These are phyloP conservation scores for Mycena epipterygia DNA, from an alignment of 768 basidiomycete species.

Conservation along the genomic window DNA sequence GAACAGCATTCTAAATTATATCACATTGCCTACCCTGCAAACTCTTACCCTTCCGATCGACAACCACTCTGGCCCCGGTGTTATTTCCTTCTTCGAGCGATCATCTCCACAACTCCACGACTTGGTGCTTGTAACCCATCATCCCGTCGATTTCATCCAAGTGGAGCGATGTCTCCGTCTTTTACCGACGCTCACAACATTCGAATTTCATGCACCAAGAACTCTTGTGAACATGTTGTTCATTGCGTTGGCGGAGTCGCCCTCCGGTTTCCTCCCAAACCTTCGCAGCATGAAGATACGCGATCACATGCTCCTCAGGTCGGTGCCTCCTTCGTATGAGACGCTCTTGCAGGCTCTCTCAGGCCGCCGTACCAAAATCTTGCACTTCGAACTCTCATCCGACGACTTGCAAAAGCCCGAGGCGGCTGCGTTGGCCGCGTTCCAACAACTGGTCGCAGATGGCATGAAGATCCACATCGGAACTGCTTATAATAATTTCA, in stretches of 20 bases:
- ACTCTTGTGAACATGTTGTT: not conserved
- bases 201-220: not conserved
- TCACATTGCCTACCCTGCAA: not conserved
- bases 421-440: not conserved
- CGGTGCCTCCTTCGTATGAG: not conserved
- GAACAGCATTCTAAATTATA: not conserved
- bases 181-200: not conserved
- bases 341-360: not conserved
- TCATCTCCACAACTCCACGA: not conserved
- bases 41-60: not conserved
- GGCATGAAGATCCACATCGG: not conserved
- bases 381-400: not conserved
- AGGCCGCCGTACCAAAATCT: not conserved
- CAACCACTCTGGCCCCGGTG: too few relatives aligned
- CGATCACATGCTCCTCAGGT: not conserved
- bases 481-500: too few relatives aligned
- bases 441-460: not conserved
- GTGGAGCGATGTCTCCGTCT: not conserved
- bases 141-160: not conserved
- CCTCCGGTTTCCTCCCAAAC: not conserved
- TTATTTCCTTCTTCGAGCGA: not conserved
- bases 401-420: not conserved
- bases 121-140: not conserved
- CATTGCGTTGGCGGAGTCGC: not conserved
- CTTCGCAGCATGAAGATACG: not conserved